Base-by-base conservation (phyloP, 257 asterid genomes). In the Ehretia macrophylla region DNA sequence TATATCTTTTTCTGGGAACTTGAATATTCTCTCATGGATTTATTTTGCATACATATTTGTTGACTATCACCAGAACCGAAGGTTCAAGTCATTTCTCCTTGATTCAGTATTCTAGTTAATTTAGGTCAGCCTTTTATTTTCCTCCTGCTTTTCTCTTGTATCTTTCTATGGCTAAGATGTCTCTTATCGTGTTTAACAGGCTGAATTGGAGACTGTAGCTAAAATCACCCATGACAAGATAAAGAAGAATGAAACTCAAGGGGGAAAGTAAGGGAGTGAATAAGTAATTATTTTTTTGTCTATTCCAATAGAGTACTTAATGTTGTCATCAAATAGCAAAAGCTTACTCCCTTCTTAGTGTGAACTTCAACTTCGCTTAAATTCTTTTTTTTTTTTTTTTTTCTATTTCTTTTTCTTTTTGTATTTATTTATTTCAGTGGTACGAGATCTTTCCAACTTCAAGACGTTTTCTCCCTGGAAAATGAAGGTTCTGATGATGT, bases 131-230 rank as follows among this genome's bases (percentile, higher is more conserved):
- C 5, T 9, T 52, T 27, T 8, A 17, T 9, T 23, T 27, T n/a
- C 17, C 20, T 13, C 57, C 14, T 21, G 32, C 38, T 52, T 52
- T 42, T 42, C 47, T 32, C 17, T 3, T 20, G 8, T 32, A 18
- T 51, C 51, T 46, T 27, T 37, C 5, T 16, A 17, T 55, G 51
- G 55, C 14, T 44, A 47, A 60, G 11, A 59, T 44, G 55, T 21
- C 64, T 56, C 20, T 74, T 27, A 64, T 38, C 22, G 51, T 60
- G 62, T 48, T 38, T 67, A 63, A 59, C 84, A 90, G 98, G 98
- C 95, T 60, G 90, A 77, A 57, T 63, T 87, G 74, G 98, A 90
- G 87, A 87, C 95, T 47, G 98, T 90, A 65, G 95, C 84, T 60
- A 87, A 80, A 76, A 73, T 90, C 67, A 81, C 94, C 65, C 95